Evolutionary conservation across 2,329 filamentous ascomycete genomes (phyloP), one percentile per base, ranked within the genome.

Genomic region (Albifimbria verrucaria): DNA sequence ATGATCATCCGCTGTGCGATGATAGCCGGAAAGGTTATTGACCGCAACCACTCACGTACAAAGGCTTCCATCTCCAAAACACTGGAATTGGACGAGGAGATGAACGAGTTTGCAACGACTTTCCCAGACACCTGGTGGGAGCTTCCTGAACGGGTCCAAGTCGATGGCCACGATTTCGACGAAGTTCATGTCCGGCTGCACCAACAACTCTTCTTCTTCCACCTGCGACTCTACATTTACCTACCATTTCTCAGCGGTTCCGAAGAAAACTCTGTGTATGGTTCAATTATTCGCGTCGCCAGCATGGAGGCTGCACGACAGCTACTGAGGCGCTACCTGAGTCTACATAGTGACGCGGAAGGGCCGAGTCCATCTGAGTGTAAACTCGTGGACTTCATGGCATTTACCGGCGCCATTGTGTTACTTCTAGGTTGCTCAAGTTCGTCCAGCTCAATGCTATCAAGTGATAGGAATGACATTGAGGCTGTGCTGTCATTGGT

Each of bases 331-430:
- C 51, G 57, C 12, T 55, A 73, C 55, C 67, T 72, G 22, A 54
- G 67, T 1, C 63, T 76, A 4, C 68, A 70, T 6, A 64, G 63
- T 7, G 65, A 62, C 52, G 50, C 62, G 58, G 36, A 54, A 10
- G 63, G 60, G 1, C 48, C 50, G 22, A 69, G 70, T 11, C 59
- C 75, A 0, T 76, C 74, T 59, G 72, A 77, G 53, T 77, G 75
- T 65, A 75, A 75, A 52, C 72, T 72, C 9, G 63, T 73, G 18
- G 75, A 77, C 57, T 77, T 77, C 53, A 68, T 75, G 39, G 75
- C 69, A 36, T 77, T 77, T 61, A 77, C 72, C 1, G 68, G 71
- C 6, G 70, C 73, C 3, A 67, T 75, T 2, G 63, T 77, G 21
- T 61, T 77, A 26, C 62, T 73, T 10, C 65, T 77, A n/a, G 71